Evolutionary conservation across 2,329 filamentous ascomycete genomes (phyloP), one percentile per base, ranked within the genome.

Genomic region (Periconia macrospinosa): DNA sequence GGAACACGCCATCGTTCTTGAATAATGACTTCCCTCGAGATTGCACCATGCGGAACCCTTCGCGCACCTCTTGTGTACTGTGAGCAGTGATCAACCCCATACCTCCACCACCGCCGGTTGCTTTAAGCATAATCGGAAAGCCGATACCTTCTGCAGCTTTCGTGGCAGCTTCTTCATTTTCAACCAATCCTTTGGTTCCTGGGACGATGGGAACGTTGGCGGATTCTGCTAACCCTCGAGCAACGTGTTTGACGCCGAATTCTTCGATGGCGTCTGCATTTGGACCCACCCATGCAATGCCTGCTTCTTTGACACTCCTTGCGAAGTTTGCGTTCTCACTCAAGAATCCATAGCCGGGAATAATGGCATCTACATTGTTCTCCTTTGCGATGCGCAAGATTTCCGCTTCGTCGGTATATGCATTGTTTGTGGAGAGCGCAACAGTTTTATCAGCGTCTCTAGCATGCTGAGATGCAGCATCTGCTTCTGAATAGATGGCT

Each of bases 1-100:
- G 88, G 55, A 95, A 84, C 78, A 96, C 88, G 6, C 91, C 89
- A 62, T 91, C 84, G 58, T 92, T 89, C 49, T 91, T 91, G 71
- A 96, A 96, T 0, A 91, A 86, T 1, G 89, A 88, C 54, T 84
- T 79, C 0, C 90, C 91, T 72, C 93, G 86, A 27, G 87, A 89
- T 52, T 88, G 83, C 1, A 91, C 91, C 60, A 86, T 90, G 54
- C 81, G 80, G 50, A 92, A 80, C 65, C 91, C 89, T 10, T 84
- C 78, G 49, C 83, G 75, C 54, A 95, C 92, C 63, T 93, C 89
- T 8, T 81, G 80, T 47, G 86, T 82, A 11, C 79, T 81, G 66
- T 84, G 72, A 56, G 91, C 91, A 52, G 91, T 91, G 35, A 90
- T 81, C 80, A 96, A 86, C 2, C 91, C 91, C 80, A 94, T 95